Evolutionary conservation across 23 red algal species (phyloP), one percentile per base, ranked within the genome.

Genomic region (Gracilariopsis chorda): DNA sequence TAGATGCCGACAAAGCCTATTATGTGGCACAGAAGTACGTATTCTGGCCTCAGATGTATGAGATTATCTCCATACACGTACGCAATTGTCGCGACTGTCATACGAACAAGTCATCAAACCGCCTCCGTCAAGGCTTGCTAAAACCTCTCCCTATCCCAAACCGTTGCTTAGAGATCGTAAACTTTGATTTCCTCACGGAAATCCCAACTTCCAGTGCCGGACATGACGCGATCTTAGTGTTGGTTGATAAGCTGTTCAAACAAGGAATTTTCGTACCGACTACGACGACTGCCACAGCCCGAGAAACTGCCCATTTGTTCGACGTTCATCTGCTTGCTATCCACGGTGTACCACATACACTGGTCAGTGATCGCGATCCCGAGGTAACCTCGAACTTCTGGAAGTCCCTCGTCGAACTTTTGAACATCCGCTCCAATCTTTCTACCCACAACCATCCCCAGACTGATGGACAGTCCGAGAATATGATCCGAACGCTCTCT

Each of bases 161-260:
- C 39, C 19, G 43, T 5, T 71, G 41, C 34, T 86, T 32, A 61
- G 60, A 86, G 20, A 69, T 73, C 25, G 49, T 86, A 12, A 86
- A 25, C 4, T 51, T 51, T 27, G 82, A 86, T 39, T 86, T 86
- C 51, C 12, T 86, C 4, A 32, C 79, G 40, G 59, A 72, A 33
- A 11, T 72, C 19, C 82, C 82, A 3, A 71, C 28, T 9, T 23
- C 57, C 10, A 36, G 17, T 30, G 3, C n/a, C n/a, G n/a, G 12
- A 10, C 16, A 35, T 12, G 60, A 76, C 28, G 44, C 84, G n/a
- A 60, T 77, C 2, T 10, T 77, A 14, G 42, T 75, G 21, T 0
- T 76, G 7, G 65, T 77, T 10, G 67, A 74, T 23, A 88, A 88
- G 13, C 33, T 88, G 2, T 88, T 67, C 10, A 41, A 75, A 30